Evolutionary conservation across 129 eudicot genomes (phyloP), one percentile per base, ranked within the genome.

Genomic region (Deinandra increscens): DNA sequence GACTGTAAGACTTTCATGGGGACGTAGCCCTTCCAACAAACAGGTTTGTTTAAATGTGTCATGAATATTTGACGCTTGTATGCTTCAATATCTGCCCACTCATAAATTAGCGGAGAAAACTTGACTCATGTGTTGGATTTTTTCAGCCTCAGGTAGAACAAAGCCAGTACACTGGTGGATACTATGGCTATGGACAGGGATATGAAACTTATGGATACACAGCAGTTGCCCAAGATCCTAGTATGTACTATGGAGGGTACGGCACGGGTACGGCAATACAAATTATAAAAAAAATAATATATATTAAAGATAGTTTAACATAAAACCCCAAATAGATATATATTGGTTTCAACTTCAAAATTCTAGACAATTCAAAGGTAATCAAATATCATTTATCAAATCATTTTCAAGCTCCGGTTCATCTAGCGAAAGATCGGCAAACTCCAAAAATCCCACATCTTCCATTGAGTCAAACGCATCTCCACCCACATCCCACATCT

Each of bases 151-250:
- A 88, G 85, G 87, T 72, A 53, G 94, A 91, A 41, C 80, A 78
- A 64, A 91, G 81, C 82, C 97, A 91, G 68, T 82, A 78, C 84
- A 82, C 69, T 68, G 82, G 87, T 59, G 89, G 85, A 34, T 87
- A 85, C 79, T 83, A 85, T 74, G 95, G 89, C 31, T 90, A 85
- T 79, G 80, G 89, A 68, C 87, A 87, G 17, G 91, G 94, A 53
- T 86, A 86, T 68, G 91, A 86, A 65, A 75, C 87, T 58, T 87
- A 91, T 60, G 97, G 87, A 33, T 84, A 83, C 80, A 93, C 87
- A 42, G 84, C 93, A 6, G 81, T 88, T 51, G 85, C 85, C 41
- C 97, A 88, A 77, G 91, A 86, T 76, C 96, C 97, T 26, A 84
- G 78, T 55, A 53, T 84, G 78, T 91, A 91, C 69, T 84, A 88